phyloP scores from a whole-genome alignment of 345 rosid genomes.

The Eucalyptus polybractea region DNA sequence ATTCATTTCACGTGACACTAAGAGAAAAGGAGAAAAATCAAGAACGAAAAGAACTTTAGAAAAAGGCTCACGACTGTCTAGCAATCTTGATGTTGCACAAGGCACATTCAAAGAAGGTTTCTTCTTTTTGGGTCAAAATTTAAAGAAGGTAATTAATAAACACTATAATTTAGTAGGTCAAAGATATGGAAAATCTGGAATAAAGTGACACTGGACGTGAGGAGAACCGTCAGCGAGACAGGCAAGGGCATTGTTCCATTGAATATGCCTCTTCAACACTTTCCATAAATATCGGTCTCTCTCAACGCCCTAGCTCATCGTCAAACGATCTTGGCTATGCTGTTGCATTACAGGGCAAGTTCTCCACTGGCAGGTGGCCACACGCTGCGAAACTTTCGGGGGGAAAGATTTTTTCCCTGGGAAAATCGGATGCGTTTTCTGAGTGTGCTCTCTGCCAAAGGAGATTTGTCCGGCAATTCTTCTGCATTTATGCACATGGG shows the following conservation, averaged over 20 bases:
- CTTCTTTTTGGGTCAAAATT: too few species aligned
- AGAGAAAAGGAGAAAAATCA: not conserved
- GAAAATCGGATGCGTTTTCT: not conserved
- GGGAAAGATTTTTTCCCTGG: not conserved
- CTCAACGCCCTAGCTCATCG: not conserved
- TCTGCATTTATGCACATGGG: not conserved
- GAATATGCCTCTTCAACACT: not conserved
- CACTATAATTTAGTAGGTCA: not conserved
- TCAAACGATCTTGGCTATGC: not conserved
- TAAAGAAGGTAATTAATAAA: not conserved
- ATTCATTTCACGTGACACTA: not conserved
- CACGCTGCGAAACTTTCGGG: not conserved
- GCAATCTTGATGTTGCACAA: not conserved
- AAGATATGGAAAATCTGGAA: not conserved
- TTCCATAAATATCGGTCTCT: not conserved
- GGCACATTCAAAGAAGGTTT: not conserved
- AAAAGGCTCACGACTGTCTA: not conserved
- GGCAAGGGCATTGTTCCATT: not conserved
- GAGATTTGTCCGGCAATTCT: constrained; percentile 6
- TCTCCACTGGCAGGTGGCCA: not conserved
- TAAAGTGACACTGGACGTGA: not conserved
- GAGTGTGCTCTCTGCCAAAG: constrained; percentile 28
- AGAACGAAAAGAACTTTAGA: not conserved
- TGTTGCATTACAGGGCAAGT: not conserved
- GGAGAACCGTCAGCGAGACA: not conserved